Conservation (phyloP, 805 yeast species). For the Ogataea angusta region DNA sequence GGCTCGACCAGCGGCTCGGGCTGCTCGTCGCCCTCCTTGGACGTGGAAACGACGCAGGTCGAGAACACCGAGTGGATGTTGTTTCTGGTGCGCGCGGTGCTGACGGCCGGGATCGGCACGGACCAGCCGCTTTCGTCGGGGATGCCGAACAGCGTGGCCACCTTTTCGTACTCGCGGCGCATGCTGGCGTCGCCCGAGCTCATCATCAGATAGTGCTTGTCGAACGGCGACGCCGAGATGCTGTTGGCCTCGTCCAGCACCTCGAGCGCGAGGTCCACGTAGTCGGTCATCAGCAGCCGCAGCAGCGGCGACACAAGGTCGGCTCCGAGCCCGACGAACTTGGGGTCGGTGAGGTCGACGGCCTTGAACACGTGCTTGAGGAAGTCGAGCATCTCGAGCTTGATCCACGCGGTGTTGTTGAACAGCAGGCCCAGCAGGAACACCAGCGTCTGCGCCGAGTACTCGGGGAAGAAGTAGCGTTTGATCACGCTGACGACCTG, state of each 20-base stretch:
- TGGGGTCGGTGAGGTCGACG: conserved; percentile 72
- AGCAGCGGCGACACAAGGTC: conserved; percentile 89
- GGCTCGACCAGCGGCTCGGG: conserved; percentile 22
- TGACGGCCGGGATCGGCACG: conserved; percentile 89
- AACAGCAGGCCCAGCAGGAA: conserved; percentile 75
- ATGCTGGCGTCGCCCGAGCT: conserved; percentile 79
- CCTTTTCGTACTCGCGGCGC: conserved; percentile 76
- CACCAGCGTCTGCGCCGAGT: conserved; percentile 70
- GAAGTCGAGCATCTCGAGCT: conserved; percentile 72
- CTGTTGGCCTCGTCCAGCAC: conserved; percentile 82
- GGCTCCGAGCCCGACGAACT: conserved; percentile 88
- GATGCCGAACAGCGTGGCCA: conserved; percentile 88
- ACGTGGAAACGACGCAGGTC: conserved; percentile 58
- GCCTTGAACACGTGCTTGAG: conserved; percentile 72
- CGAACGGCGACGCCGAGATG: conserved; percentile 88
- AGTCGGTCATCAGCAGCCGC: conserved; percentile 74
- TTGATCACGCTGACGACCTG: conserved; percentile 76
- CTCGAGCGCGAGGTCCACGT: conserved; percentile 83
- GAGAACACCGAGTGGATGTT: conserved; percentile 95
- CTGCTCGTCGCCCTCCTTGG: conserved; percentile 40
- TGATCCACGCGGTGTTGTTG: conserved; percentile 76
- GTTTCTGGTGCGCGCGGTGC: conserved; percentile 83
- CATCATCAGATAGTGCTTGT: conserved; percentile 87
- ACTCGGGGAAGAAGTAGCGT: conserved; percentile 65
- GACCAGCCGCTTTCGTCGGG: conserved; percentile 98